Conservation (phyloP, 495 filamentous ascomycete genomes). For the Talaromyces adpressus region DNA sequence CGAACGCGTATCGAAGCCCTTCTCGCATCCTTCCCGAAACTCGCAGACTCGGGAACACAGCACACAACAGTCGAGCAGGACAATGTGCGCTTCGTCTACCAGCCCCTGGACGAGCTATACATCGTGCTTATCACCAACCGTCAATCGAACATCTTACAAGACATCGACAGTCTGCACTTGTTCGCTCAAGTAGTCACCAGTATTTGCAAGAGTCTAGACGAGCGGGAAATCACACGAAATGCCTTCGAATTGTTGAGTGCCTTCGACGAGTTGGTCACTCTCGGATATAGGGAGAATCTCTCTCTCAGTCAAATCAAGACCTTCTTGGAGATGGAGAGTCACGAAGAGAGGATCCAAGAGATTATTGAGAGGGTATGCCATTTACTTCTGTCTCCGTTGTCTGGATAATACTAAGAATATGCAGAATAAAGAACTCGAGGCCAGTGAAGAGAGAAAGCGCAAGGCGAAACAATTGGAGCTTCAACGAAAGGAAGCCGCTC, state of each 20-base stretch:
- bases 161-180: constrained; percentile 94
- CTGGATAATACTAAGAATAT: background rate
- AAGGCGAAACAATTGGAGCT: constrained; percentile 98
- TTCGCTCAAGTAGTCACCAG: constrained; percentile 95
- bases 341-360: constrained; percentile 96
- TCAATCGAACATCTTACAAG: constrained; percentile 97
- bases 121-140: constrained; percentile 99
- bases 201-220: constrained; percentile 92
- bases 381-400: background rate
- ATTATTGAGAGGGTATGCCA: constrained; percentile 79
- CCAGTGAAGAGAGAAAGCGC: constrained; percentile 92
- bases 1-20: constrained; percentile 93
- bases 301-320: constrained; percentile 95
- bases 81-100: constrained; percentile 98
- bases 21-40: constrained; percentile 93
- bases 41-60: constrained; percentile 88
- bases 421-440: constrained; percentile 97
- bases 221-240: constrained; percentile 89
- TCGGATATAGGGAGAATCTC: constrained; percentile 93
- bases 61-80: constrained; percentile 98
- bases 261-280: constrained; percentile 91
- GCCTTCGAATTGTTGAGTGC: constrained; percentile 92
- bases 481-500: constrained; percentile 87
- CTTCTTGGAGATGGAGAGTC: constrained; percentile 97
- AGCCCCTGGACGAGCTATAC: constrained; percentile 97